phyloP scores from a whole-genome alignment of 805 yeast genomes.

The Cyberlindnera maritima region DNA sequence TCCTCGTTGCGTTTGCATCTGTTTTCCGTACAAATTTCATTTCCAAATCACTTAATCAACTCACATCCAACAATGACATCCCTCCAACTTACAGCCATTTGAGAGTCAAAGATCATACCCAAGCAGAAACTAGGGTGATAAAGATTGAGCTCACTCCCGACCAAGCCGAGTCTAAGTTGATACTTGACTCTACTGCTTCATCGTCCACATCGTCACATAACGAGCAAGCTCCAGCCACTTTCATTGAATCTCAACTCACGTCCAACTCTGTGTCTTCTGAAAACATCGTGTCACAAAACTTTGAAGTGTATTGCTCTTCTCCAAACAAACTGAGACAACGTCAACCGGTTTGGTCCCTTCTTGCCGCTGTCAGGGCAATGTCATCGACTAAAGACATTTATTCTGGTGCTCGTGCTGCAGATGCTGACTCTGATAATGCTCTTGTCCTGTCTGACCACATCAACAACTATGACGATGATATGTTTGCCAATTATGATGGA shows the following conservation, averaged over 20 bases:
- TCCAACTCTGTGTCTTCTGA: constrained; percentile 17
- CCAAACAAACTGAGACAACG: constrained; percentile 22
- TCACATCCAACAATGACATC: constrained; percentile 11
- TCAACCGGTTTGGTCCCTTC: constrained; percentile 55
- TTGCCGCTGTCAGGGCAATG: constrained; percentile 51
- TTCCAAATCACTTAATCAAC: constrained; percentile 26
- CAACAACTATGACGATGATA: constrained; percentile 26
- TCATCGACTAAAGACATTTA: constrained; percentile 42
- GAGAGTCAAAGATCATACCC: constrained; percentile 12
- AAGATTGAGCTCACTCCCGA: constrained; percentile 19
- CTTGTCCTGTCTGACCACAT: constrained; percentile 25
- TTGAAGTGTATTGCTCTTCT: constrained; percentile 22
- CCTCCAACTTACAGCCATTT: constrained; percentile 9
- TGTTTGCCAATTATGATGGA: constrained; percentile 29
- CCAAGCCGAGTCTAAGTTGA: constrained; percentile 9
- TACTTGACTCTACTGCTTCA: not conserved
- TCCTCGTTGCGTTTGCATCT: constrained; percentile 24
- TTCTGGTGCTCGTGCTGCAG: constrained; percentile 35
- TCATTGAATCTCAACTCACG: constrained; percentile 6
- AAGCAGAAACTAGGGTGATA: constrained; percentile 16
- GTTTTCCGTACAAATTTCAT: constrained; percentile 25
- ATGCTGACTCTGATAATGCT: constrained; percentile 18
- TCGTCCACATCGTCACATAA: not conserved
- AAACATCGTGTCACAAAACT: constrained; percentile 28
- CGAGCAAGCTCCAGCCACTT: constrained; percentile 19